Conservation (phyloP, 2,329 filamentous ascomycete species). For the Penicillium sclerotigenum region DNA sequence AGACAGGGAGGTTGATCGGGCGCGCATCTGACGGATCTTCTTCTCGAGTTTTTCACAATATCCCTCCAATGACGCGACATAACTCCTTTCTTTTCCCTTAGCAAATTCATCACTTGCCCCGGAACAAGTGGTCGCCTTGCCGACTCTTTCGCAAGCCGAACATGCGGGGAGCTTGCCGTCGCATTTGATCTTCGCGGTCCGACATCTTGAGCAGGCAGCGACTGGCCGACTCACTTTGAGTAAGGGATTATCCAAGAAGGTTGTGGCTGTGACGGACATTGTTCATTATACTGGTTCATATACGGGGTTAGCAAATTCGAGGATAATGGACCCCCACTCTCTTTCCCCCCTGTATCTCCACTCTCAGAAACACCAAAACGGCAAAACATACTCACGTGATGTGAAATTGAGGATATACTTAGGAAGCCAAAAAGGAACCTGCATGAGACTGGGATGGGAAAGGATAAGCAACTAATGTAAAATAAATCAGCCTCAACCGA, state of each 20-base stretch:
- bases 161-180: constrained; percentile 95
- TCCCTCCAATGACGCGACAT: constrained; percentile 91
- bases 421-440: neutral
- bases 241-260: constrained; percentile 41
- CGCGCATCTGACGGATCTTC: constrained; percentile 55
- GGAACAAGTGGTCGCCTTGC: constrained; percentile 81
- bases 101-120: constrained; percentile 96
- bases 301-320: neutral
- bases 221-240: constrained; percentile 69
- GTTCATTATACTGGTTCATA: constrained; percentile 18
- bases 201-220: constrained; percentile 76
- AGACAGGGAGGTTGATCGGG: constrained; percentile 30
- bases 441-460: constrained; percentile 10
- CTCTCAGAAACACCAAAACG: neutral
- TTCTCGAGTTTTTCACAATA: constrained; percentile 84
- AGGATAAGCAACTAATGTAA: neutral
- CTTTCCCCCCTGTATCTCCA: neutral
- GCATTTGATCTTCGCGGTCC: constrained; percentile 94
- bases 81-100: constrained; percentile 90
- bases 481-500: neutral
- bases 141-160: constrained; percentile 89
- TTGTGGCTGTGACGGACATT: constrained; percentile 34
- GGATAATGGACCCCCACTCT: neutral
- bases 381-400: constrained; percentile 10
- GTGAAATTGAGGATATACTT: neutral